A percentile compares a stretch with the other conserved stretches of the same genome.
phyloP scores from a whole-genome alignment of 2,329 filamentous ascomycete species.

The Fusarium sp. region DNA sequence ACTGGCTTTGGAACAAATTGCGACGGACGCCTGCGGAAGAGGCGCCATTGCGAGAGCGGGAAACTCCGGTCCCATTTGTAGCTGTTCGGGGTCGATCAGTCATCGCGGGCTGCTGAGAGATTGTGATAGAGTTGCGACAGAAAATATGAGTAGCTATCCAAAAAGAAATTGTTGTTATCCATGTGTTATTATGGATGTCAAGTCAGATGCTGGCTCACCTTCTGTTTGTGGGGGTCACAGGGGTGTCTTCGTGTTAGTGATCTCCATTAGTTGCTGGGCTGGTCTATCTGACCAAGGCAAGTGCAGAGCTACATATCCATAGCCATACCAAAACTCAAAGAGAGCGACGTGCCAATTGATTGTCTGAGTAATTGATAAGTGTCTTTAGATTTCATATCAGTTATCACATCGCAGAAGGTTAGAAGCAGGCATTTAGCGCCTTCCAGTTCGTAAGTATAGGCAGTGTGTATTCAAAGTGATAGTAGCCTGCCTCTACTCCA shows the following conservation, averaged over 20 bases:
- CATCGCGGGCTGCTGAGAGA: slow-evolving; percentile 25
- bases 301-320: not conserved
- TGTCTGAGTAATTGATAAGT: not conserved
- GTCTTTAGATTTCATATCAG: not conserved
- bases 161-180: slow-evolving; percentile 17
- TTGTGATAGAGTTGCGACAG: not conserved
- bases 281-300: not conserved
- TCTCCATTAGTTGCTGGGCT: slow-evolving; percentile 13
- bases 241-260: slow-evolving; percentile 32
- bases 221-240: slow-evolving; percentile 45
- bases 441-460: not conserved
- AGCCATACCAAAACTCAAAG: not conserved
- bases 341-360: not conserved
- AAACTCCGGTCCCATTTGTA: slow-evolving; percentile 39
- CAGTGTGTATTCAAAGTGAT: slow-evolving; percentile 3
- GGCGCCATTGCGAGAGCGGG: slow-evolving; percentile 37
- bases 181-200: not conserved
- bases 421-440: not conserved
- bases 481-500: slow-evolving; percentile 11
- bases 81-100: slow-evolving; percentile 43
- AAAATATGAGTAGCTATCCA: slow-evolving; percentile 7
- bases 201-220: slow-evolving; percentile 21
- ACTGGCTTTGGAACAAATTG: slow-evolving; percentile 72
- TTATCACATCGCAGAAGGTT: not conserved
- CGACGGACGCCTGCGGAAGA: slow-evolving; percentile 47